These are phyloP conservation scores for Penicillium sp. DNA, from an alignment of 2,329 filamentous ascomycete species.

Conservation along the genomic window DNA sequence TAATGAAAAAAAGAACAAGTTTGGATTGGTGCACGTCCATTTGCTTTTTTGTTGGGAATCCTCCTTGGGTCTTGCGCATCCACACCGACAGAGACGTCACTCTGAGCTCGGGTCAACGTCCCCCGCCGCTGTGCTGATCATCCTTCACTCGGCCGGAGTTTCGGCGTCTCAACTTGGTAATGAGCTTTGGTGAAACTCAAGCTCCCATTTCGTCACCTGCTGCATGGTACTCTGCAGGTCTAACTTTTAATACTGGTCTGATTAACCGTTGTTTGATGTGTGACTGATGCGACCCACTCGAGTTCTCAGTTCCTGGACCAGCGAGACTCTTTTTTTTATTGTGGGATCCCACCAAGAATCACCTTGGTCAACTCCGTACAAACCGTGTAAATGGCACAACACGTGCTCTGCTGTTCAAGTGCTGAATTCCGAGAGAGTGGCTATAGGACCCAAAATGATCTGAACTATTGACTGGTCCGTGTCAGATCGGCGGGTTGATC, in stretches of 20 bases:
- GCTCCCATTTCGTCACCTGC: no score
- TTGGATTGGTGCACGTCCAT: constrained; percentile 3
- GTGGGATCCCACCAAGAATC: no score
- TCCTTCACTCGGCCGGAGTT: background rate
- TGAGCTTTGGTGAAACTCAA: no score
- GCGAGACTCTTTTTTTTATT: no score
- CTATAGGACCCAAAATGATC: constrained; percentile 2
- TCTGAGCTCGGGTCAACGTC: background rate
- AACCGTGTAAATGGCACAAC: no score
- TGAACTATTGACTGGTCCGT: constrained; percentile 16
- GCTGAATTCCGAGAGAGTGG: constrained; percentile 2
- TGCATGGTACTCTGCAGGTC: no score
- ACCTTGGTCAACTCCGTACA: no score
- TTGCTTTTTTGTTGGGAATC: constrained; percentile 12
- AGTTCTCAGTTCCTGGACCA: no score
- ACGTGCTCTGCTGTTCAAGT: background rate
- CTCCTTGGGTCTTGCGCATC: background rate
- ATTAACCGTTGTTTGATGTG: no score
- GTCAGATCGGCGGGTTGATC: constrained; percentile 18
- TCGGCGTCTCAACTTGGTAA: no score
- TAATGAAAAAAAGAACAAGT: constrained; percentile 3
- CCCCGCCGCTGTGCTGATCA: background rate
- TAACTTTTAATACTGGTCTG: no score
- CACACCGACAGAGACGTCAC: constrained; percentile 1
- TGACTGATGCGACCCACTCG: no score